These are phyloP conservation scores for Clonostachys rhizophaga DNA, from an alignment of 2,329 filamentous ascomycete species.

Conservation along the genomic window DNA sequence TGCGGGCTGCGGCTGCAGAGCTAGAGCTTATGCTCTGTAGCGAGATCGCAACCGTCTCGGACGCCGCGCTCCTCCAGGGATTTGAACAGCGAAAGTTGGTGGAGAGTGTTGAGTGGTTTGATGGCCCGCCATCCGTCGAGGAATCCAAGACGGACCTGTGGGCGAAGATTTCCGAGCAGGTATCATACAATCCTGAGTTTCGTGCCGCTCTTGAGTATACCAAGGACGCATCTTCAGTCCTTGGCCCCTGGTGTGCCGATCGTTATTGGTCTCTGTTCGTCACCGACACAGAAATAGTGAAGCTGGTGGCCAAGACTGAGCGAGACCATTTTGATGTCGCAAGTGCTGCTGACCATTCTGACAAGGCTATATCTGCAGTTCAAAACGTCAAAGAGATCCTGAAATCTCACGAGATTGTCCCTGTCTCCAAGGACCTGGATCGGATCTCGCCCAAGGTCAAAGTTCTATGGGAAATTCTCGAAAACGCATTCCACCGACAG, in stretches of 20 bases:
- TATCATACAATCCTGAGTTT: constrained; percentile 40
- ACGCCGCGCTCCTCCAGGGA: constrained; percentile 22
- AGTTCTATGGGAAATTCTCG: constrained; percentile 55
- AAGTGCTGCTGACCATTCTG: constrained; percentile 19
- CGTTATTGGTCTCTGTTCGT: constrained; percentile 72
- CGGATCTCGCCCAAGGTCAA: constrained; percentile 71
- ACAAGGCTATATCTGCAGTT: constrained; percentile 51
- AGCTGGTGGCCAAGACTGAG: constrained; percentile 53
- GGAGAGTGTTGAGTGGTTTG: constrained; percentile 42
- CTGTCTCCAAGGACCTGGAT: constrained; percentile 17
- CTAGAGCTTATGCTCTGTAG: constrained; percentile 76
- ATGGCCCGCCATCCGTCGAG: constrained; percentile 31
- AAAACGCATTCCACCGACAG: constrained; percentile 59
- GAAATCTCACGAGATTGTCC: constrained; percentile 38
- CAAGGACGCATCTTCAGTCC: constrained; percentile 52
- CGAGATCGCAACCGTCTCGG: constrained; percentile 70
- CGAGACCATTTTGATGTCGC: constrained; percentile 17
- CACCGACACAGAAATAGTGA: constrained; percentile 54
- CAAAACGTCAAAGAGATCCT: constrained; percentile 54
- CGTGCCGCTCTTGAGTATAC: constrained; percentile 55
- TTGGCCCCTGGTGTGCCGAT: constrained; percentile 85
- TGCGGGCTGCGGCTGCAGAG: constrained; percentile 63
- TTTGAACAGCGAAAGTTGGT: constrained; percentile 29
- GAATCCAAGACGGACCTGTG: constrained; percentile 62
- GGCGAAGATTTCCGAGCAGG: constrained; percentile 41